Evolutionary conservation across 1,139 yeast species (phyloP).

Genomic region (Saccharomyces hybrid): DNA sequence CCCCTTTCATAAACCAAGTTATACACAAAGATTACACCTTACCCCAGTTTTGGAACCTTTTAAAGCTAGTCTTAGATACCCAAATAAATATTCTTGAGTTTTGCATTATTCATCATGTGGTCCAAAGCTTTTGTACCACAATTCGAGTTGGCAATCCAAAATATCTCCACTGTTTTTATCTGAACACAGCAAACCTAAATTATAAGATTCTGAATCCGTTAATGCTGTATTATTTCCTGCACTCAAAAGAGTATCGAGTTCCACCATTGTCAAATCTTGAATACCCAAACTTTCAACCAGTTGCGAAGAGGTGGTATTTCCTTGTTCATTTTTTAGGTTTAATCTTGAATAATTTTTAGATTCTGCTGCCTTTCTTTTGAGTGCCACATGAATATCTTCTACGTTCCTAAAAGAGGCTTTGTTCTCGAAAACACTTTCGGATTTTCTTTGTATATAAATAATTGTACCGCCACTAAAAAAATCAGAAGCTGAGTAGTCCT

Average conservation of each 20-base stretch:
- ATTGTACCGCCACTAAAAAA: conserved; percentile 27
- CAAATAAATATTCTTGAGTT: not conserved
- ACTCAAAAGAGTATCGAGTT: conserved; percentile 12
- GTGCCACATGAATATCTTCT: conserved; percentile 12
- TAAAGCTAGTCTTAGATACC: not conserved
- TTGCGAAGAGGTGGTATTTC: conserved; percentile 2
- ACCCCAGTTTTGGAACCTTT: not conserved
- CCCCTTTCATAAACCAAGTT: not conserved
- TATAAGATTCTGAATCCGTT: conserved; percentile 11
- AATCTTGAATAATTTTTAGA: not conserved
- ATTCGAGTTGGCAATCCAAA: conserved; percentile 22
- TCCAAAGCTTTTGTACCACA: conserved; percentile 24
- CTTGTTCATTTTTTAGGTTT: not conserved
- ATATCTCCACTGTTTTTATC: conserved; percentile 19
- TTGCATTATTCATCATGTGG: not conserved
- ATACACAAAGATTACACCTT: not conserved
- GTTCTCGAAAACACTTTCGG: conserved; percentile 2
- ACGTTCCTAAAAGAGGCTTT: conserved; percentile 5
- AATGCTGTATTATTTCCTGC: not conserved
- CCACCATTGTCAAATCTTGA: conserved; percentile 18
- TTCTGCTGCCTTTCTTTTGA: conserved; percentile 10
- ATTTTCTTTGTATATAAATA: conserved; percentile 19
- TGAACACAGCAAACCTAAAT: conserved; percentile 25
- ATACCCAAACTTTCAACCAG: conserved; percentile 12
- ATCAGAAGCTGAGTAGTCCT: conserved; percentile 14